Evolutionary conservation across 345 rosid species (phyloP), one percentile per base, ranked within the genome.

Genomic region (Citrus reticulata): DNA sequence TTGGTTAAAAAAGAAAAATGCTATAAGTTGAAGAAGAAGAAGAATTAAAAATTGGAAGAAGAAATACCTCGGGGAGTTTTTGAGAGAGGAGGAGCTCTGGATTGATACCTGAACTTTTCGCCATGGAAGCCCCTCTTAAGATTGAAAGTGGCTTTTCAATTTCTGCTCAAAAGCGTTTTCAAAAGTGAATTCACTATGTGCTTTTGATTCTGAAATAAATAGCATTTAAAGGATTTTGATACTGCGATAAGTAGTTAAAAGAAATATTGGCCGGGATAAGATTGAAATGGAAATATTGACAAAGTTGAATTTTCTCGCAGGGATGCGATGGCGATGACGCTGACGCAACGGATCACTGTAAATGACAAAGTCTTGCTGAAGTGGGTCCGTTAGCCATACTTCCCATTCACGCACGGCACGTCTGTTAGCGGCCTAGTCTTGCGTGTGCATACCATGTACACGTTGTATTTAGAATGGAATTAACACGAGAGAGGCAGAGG

Each of bases 61-160:
- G 9, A 17, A 49, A 72, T 82, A 92, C 97, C 93, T 91, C 89
- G 2, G 95, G 93, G 75, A 87, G 84, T 84, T 88, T 89, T 87
- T 89, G 92, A 72, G 95, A 83, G 70, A 89, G 85, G 67, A 89
- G 74, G 1, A 86, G 90, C 72, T 87, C 89, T 4, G 85, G 81
- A 71, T 90, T 86, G 86, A 86, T 86, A 49, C 42, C 81, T 69
- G 92, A 85, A 76, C 7, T 73, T 14, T 70, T 70, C 63, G 84
- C 86, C 95, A 94, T 91, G 1, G 2, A 32, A 34, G 40, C 42
- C 9, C 39, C 17, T 62, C 59, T 7, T 7, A 46, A 25, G 59
- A 46, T 69, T 46, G 58, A 19, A 30, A 34, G 20, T 20, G 34
- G 46, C 69, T 65, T 34, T 17, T 20, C 25, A 65, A 69, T 27